Percentiles rank a stretch among this genome's conserved stretches.
Evolutionary conservation across 768 basidiomycete species (phyloP).

Genomic region (Boletus eberwhitei): DNA sequence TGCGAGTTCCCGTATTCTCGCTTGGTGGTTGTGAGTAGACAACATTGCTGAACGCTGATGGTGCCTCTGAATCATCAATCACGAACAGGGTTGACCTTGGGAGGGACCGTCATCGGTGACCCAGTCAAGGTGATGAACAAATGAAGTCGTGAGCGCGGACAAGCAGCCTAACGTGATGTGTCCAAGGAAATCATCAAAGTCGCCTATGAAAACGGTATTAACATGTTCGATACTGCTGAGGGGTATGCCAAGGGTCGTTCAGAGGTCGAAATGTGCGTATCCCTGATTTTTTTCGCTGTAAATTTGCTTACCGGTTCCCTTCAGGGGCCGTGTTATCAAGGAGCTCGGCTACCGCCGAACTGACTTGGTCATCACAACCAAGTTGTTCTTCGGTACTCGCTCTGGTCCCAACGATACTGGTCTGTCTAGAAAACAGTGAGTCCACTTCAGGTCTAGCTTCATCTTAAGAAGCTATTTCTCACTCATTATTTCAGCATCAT

Average conservation of each 20-base stretch:
- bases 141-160: background rate
- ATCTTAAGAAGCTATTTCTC: background rate
- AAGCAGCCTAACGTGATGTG: background rate
- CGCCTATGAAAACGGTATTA: constrained; percentile 52
- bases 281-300: background rate
- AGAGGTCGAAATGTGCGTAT: constrained; percentile 48
- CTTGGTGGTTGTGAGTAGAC: constrained; percentile 45
- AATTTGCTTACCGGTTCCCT: background rate
- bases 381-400: constrained; percentile 55
- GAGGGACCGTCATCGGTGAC: constrained; percentile 46
- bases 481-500: constrained; percentile 38
- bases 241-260: constrained; percentile 44
- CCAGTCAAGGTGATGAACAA: constrained; percentile 42
- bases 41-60: background rate
- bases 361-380: constrained; percentile 54
- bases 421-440: constrained; percentile 34
- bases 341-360: constrained; percentile 49
- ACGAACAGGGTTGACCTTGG: constrained; percentile 42
- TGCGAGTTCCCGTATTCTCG: constrained; percentile 50
- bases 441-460: background rate
- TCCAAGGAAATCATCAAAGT: constrained; percentile 50
- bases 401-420: constrained; percentile 42
- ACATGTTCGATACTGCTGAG: constrained; percentile 49
- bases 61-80: constrained; percentile 1
- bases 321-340: constrained; percentile 50